Percentiles rank a stretch among this genome's conserved stretches.
These are phyloP conservation scores for Bjerkandera adusta DNA, from an alignment of 1,284 basidiomycete species.

Conservation along the genomic window DNA sequence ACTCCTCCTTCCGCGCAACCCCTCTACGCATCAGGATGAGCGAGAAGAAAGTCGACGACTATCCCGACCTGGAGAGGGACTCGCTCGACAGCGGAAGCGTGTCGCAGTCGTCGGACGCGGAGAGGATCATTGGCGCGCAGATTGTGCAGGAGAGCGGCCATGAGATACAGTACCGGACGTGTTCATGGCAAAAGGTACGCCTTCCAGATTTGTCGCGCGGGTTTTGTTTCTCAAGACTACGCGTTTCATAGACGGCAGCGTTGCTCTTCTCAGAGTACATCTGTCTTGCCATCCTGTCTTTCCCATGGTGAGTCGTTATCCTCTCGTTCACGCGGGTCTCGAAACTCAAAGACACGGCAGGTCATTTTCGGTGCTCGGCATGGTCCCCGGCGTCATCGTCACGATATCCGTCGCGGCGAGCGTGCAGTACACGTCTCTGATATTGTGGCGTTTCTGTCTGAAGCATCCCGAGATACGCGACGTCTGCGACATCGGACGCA, in stretches of 20 bases:
- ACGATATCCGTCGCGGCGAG: conserved; percentile 38
- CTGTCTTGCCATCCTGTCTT: conserved; percentile 49
- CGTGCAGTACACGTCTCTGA: conserved; percentile 41
- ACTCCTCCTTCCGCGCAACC: neutral
- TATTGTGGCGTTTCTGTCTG: conserved; percentile 59
- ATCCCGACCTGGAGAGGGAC: neutral
- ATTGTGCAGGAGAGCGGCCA: conserved; percentile 34
- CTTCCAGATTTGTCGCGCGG: neutral
- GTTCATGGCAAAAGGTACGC: conserved; percentile 48
- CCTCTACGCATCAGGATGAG: neutral
- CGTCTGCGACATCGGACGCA: conserved; percentile 61
- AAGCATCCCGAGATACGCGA: conserved; percentile 57
- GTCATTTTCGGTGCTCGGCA: conserved; percentile 55
- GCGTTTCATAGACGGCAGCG: conserved; percentile 37
- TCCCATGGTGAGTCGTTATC: conserved; percentile 38
- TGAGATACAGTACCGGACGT: conserved; percentile 42
- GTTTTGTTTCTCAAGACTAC: neutral
- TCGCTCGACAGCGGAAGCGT: neutral
- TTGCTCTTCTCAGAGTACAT: conserved; percentile 50
- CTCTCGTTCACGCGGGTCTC: conserved; percentile 1
- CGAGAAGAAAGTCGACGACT: conserved; percentile 1
- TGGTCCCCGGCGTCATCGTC: conserved; percentile 48
- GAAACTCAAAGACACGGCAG: conserved; percentile 23
- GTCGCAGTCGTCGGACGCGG: conserved; percentile 15
- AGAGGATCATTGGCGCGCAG: conserved; percentile 22